Evolutionary conservation across 371 early-diverging fungal genomes (phyloP).

Genomic region (Rhizomucor pusillus): DNA sequence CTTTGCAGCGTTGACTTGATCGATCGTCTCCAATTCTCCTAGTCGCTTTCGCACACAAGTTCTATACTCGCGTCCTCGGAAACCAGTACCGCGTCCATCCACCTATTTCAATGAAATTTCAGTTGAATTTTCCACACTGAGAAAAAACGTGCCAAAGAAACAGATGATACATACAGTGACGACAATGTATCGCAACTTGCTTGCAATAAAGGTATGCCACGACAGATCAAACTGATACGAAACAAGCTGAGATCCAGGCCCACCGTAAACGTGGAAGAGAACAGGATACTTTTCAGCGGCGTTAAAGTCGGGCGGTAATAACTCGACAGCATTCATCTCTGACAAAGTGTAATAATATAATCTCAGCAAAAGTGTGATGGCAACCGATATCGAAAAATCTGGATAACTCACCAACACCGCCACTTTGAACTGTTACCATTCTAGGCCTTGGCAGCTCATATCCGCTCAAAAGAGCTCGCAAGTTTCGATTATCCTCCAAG

Average conservation of each 20-base stretch:
- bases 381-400: neutral
- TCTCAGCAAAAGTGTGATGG: neutral
- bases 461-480: constrained; percentile 37
- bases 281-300: constrained; percentile 75
- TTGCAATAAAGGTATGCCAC: constrained; percentile 72
- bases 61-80: constrained; percentile 82
- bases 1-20: constrained; percentile 83
- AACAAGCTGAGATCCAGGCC: constrained; percentile 89
- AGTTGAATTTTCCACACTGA: neutral
- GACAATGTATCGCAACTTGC: constrained; percentile 63
- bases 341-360: neutral
- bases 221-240: constrained; percentile 66
- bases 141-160: neutral
- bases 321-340: constrained; percentile 86
- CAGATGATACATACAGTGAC: constrained; percentile 43
- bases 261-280: constrained; percentile 88
- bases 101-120: constrained; percentile 29
- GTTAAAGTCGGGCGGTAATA: constrained; percentile 84
- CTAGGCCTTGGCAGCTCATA: constrained; percentile 62
- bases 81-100: constrained; percentile 92
- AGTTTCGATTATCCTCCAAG: constrained; percentile 54
- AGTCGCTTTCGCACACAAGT: constrained; percentile 74
- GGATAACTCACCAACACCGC: constrained; percentile 43
- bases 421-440: constrained; percentile 54
- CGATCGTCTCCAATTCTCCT: constrained; percentile 81